Percentiles rank a stretch among this genome's conserved stretches.
Conservation (phyloP, 106 monocot species). For the Allium cepa region DNA sequence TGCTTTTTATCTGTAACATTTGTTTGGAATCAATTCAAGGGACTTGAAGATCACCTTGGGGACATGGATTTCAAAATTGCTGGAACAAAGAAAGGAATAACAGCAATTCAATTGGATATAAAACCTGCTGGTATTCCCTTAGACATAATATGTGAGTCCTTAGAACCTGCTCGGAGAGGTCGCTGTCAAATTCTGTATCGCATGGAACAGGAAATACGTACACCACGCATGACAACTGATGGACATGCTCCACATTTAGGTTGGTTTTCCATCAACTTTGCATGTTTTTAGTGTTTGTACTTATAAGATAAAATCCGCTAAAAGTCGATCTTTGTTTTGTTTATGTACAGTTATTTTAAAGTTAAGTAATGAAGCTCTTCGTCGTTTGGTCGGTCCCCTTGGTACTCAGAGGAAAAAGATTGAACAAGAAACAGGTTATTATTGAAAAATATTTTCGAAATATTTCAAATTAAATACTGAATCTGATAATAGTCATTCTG, state of each 20-base stretch:
- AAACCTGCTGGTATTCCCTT: slow-evolving; percentile 98
- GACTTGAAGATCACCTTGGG: slow-evolving; percentile 97
- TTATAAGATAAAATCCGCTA: not conserved
- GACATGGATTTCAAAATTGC: slow-evolving; percentile 99
- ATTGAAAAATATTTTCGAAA: not conserved
- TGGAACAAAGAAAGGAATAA: slow-evolving; percentile 83
- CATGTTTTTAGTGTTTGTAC: not conserved
- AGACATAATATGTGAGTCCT: slow-evolving; percentile 79
- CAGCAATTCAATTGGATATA: slow-evolving; percentile 95
- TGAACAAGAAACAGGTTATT: slow-evolving; percentile 86
- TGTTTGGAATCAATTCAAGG: slow-evolving; percentile 23
- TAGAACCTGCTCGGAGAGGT: slow-evolving; percentile 69
- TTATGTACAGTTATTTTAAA: slow-evolving; percentile 50
- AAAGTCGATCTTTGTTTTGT: not conserved
- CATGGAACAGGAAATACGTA: slow-evolving; percentile 82
- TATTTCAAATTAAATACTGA: too few relatives aligned
- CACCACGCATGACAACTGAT: slow-evolving; percentile 53
- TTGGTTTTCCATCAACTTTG: slow-evolving; percentile 5
- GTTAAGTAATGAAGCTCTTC: slow-evolving; percentile 50
- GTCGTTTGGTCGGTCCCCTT: slow-evolving; percentile 52
- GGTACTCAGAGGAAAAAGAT: slow-evolving; percentile 56
- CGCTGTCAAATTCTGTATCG: slow-evolving; percentile 72
- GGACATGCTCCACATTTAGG: slow-evolving; percentile 67
- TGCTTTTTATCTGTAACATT: too few relatives aligned
- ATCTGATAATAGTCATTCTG: too few relatives aligned